Base-by-base conservation (phyloP, 2,329 filamentous ascomycete genomes). In the Metarhizium album region DNA sequence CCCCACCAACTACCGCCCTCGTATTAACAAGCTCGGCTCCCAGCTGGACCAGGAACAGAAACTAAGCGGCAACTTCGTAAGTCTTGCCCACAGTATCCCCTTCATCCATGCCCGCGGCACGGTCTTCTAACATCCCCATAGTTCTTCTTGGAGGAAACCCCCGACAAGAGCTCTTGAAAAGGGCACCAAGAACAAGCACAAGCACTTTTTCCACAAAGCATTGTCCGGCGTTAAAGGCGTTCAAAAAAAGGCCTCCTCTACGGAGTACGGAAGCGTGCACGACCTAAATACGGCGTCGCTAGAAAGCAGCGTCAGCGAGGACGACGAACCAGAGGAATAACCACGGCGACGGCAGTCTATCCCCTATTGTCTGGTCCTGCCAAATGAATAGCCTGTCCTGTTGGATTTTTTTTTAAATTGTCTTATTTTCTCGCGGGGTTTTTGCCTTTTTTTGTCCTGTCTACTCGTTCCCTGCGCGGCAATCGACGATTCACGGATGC, bases 21-120 rank as follows among this genome's bases (percentile, higher is more conserved):
- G 94, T 73, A 98, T 98, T 78, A 98, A 98, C 82, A 98, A 98
- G 80, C 74, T 82, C 64, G 84, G 90, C 70, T 93, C 87, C 66
- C 93, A 98, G 75, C 80, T 97, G 60, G 93, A 98, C 70, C 90
- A 96, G 69, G 93, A 97, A 67, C 93, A 98, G 79, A 98, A 98
- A 79, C 61, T 90, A 63, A 73, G 72, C 58, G 94, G 94, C 61
- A 97, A 97, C 74, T 98, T 86, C 75, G 84, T 88, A 76, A 76
- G 83, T 80, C n/a, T 16, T 37, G 23, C 43, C 31, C 3, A 27
- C 14, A 14, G 48, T 23, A 11, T 33, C 53, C 24, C 47, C 11
- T 27, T 23, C 16, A 23, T 47, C 18, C 37, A 23, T 24, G 18
- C 51, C 8, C 20, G 35, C 18, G 20, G 46, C 53, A 47, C 11